Evolutionary conservation across 2,329 filamentous ascomycete species (phyloP).

Genomic region (Calonectria hawksworthii): DNA sequence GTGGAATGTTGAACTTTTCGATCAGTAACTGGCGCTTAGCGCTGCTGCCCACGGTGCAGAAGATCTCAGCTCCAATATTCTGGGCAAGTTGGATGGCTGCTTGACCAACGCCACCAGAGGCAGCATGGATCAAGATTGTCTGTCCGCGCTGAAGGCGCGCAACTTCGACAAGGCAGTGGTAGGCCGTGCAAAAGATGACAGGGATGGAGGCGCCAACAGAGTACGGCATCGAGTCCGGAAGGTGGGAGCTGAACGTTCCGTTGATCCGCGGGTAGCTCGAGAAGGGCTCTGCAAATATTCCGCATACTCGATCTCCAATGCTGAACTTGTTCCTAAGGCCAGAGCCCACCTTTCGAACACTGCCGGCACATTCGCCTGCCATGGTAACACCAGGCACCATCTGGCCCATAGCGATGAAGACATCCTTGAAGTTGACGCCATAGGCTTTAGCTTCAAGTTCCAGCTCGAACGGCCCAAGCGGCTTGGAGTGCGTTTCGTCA

Average conservation of each 20-base stretch:
- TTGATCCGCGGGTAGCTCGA: slow-evolving; percentile 30
- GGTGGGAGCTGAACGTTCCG: slow-evolving; percentile 23
- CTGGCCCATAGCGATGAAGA: slow-evolving; percentile 52
- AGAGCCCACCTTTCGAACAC: slow-evolving; percentile 47
- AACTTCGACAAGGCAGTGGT: slow-evolving; percentile 35
- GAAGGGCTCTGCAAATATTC: slow-evolving; percentile 34
- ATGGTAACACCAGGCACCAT: slow-evolving; percentile 46
- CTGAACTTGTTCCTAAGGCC: slow-evolving; percentile 44
- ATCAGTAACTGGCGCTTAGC: slow-evolving; percentile 52
- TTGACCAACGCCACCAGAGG: slow-evolving; percentile 50
- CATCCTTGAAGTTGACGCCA: slow-evolving; percentile 54
- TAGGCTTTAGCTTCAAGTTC: slow-evolving; percentile 7
- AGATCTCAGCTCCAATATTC: slow-evolving; percentile 45
- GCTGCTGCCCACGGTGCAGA: slow-evolving; percentile 49
- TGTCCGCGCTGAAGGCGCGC: slow-evolving; percentile 52
- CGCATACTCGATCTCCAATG: slow-evolving; percentile 45
- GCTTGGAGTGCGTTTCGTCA: slow-evolving; percentile 13
- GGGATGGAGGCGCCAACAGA: slow-evolving; percentile 49
- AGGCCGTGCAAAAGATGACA: slow-evolving; percentile 37
- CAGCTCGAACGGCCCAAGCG: slow-evolving; percentile 19
- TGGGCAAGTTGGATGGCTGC: slow-evolving; percentile 48
- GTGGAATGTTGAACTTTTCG: slow-evolving; percentile 48
- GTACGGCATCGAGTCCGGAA: slow-evolving; percentile 32
- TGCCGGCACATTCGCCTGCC: slow-evolving; percentile 51
- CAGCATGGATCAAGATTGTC: slow-evolving; percentile 51